Evolutionary conservation across 2,329 filamentous ascomycete genomes (phyloP).

Genomic region (Epichloe scottii): DNA sequence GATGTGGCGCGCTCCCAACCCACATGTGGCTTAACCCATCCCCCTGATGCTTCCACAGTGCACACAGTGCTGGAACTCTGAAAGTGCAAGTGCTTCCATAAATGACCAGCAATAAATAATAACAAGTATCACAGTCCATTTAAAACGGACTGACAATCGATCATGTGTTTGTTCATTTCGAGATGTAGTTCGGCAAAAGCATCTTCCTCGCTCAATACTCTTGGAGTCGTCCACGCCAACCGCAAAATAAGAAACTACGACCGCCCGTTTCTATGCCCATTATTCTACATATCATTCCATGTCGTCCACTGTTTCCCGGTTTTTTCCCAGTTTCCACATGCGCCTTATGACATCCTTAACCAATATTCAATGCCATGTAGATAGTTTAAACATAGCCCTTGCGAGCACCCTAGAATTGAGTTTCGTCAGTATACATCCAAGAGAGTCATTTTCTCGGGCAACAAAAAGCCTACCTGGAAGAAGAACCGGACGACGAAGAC

Average conservation of each 20-base stretch:
- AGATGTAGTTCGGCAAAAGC: background rate
- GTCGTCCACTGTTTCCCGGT: conserved; percentile 13
- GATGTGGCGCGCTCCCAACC: conserved; percentile 13
- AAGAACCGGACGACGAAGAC: conserved; percentile 98
- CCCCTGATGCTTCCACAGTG: no score
- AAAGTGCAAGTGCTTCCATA: background rate
- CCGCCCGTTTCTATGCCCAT: conserved; percentile 7
- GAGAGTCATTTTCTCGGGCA: background rate
- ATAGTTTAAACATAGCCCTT: conserved; percentile 53
- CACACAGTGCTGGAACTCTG: background rate
- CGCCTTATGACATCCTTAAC: conserved; percentile 19
- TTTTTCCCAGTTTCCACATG: conserved; percentile 9
- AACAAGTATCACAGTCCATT: background rate
- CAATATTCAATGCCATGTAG: conserved; percentile 6
- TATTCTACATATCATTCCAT: conserved; percentile 15
- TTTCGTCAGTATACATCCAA: conserved; percentile 6
- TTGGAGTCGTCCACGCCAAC: background rate
- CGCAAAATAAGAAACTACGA: background rate
- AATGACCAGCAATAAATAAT: no score
- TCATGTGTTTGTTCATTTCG: background rate
- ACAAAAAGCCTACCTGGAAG: conserved; percentile 57
- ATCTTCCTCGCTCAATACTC: background rate
- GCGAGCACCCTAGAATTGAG: conserved; percentile 40
- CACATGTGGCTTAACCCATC: conserved; percentile 16
- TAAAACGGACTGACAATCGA: background rate